Evolutionary conservation across 2,329 filamentous ascomycete species (phyloP).

Genomic region (Nothophaeocryptopus gaeumannii): DNA sequence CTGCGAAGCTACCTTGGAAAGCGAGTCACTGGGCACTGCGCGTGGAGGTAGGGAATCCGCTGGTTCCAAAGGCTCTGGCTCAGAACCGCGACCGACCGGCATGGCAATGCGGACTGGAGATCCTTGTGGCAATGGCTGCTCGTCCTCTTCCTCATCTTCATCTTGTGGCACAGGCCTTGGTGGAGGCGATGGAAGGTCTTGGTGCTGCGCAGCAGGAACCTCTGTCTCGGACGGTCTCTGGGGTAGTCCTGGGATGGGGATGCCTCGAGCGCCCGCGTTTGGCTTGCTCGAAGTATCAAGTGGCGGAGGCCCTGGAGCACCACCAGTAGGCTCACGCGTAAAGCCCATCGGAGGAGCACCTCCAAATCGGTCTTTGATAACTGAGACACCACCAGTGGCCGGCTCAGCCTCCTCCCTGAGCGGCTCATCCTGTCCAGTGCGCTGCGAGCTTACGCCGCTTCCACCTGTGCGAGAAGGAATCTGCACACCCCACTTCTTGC

Average conservation of each 20-base stretch:
- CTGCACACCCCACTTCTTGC: slow-evolving; percentile 86
- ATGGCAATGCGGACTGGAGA: slow-evolving; percentile 85
- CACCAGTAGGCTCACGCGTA: slow-evolving; percentile 41
- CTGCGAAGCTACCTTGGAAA: slow-evolving; percentile 60
- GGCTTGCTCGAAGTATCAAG: slow-evolving; percentile 67
- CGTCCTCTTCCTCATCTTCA: slow-evolving; percentile 33
- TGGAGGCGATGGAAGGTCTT: slow-evolving; percentile 45
- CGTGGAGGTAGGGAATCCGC: slow-evolving; percentile 48
- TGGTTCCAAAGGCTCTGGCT: slow-evolving; percentile 48
- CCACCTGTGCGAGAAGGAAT: slow-evolving; percentile 70
- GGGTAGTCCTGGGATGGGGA: slow-evolving; percentile 76
- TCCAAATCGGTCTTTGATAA: slow-evolving; percentile 80
- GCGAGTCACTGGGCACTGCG: slow-evolving; percentile 62
- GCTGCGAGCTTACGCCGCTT: slow-evolving; percentile 57
- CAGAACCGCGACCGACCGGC: slow-evolving; percentile 68
- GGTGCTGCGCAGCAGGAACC: slow-evolving; percentile 55
- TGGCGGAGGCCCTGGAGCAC: slow-evolving; percentile 56
- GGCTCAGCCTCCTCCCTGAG: slow-evolving; percentile 49
- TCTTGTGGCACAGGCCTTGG: slow-evolving; percentile 38
- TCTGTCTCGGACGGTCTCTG: slow-evolving; percentile 53
- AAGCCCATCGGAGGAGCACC: slow-evolving; percentile 68
- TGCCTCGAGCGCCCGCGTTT: slow-evolving; percentile 59
- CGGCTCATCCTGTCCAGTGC: slow-evolving; percentile 57
- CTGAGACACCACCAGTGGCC: slow-evolving; percentile 64
- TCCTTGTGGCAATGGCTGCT: slow-evolving; percentile 48